A percentile compares a stretch with the other conserved stretches of the same genome.
These are phyloP conservation scores for Kazachstania sp. DNA, from an alignment of 1,139 yeast species.

Conservation along the genomic window DNA sequence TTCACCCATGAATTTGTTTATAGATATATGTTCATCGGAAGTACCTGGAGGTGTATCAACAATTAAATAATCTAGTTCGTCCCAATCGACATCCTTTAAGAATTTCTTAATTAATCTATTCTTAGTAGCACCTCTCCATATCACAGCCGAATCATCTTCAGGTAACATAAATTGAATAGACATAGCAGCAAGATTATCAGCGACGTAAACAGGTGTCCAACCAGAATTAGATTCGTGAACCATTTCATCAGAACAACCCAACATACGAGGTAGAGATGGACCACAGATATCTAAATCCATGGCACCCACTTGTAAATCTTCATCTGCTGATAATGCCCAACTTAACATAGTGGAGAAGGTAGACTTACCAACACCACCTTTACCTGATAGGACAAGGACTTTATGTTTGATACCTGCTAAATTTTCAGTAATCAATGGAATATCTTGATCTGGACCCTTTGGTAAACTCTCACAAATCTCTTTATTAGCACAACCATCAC, in stretches of 20 bases:
- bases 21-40: slow-evolving; percentile 90
- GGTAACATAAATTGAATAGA: slow-evolving; percentile 95
- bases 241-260: slow-evolving; percentile 82
- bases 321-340: slow-evolving; percentile 93
- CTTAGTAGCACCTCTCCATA: slow-evolving; percentile 96
- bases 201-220: slow-evolving; percentile 94
- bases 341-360: slow-evolving; percentile 91
- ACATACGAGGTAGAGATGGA: slow-evolving; percentile 90
- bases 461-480: slow-evolving; percentile 81
- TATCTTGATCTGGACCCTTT: slow-evolving; percentile 93
- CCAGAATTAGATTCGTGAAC: slow-evolving; percentile 88
- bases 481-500: slow-evolving; percentile 92
- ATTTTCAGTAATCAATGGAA: slow-evolving; percentile 66
- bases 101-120: slow-evolving; percentile 90
- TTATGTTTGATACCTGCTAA: slow-evolving; percentile 69
- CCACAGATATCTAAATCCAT: slow-evolving; percentile 98
- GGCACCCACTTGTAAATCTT: slow-evolving; percentile 81
- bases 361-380: slow-evolving; percentile 98
- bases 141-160: slow-evolving; percentile 84
- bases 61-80: slow-evolving; percentile 66
- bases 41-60: slow-evolving; percentile 99
- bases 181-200: slow-evolving; percentile 92
- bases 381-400: slow-evolving; percentile 80
- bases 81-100: slow-evolving; percentile 92
- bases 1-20: slow-evolving; percentile 79